These are phyloP conservation scores for Lactarius pseudohatsudake DNA, from an alignment of 768 basidiomycete genomes.

Conservation along the genomic window DNA sequence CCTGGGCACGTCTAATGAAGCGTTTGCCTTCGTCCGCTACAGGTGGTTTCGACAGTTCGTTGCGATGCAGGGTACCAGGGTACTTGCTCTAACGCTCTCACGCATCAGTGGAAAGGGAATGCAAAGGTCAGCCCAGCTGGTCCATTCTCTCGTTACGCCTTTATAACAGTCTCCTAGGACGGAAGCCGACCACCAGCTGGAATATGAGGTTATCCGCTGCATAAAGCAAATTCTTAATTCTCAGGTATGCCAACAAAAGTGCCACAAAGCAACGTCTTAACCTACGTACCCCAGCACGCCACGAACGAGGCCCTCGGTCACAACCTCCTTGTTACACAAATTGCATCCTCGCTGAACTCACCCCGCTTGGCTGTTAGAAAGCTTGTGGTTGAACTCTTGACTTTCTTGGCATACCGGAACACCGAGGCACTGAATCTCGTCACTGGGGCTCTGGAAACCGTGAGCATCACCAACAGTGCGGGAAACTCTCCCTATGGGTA, in stretches of 20 bases:
- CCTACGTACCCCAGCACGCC: constrained; percentile 39
- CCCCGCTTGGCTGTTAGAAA: constrained; percentile 78
- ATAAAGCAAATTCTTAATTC: constrained; percentile 79
- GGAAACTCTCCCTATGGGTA: constrained; percentile 69
- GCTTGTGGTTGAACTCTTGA: constrained; percentile 73
- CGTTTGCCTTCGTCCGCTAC: neutral
- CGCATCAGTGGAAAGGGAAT: constrained; percentile 71
- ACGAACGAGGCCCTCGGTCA: constrained; percentile 73
- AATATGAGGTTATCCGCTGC: constrained; percentile 89
- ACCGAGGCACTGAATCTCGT: constrained; percentile 65
- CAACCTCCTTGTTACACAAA: constrained; percentile 69
- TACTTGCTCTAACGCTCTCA: constrained; percentile 74
- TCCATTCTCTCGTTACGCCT: constrained; percentile 6
- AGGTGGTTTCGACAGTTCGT: constrained; percentile 86
- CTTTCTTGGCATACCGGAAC: constrained; percentile 66
- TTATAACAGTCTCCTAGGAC: constrained; percentile 40
- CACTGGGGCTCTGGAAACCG: constrained; percentile 67
- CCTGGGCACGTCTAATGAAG: constrained; percentile 2
- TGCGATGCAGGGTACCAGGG: constrained; percentile 75
- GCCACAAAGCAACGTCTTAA: constrained; percentile 10
- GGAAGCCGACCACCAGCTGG: constrained; percentile 66
- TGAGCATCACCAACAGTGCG: constrained; percentile 63
- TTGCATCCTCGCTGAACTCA: constrained; percentile 80
- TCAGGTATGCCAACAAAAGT: constrained; percentile 41
- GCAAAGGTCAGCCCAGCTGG: constrained; percentile 49